Percentiles rank a stretch among this genome's conserved stretches.
These are phyloP conservation scores for Xylariaceae sp. DNA, from an alignment of 2,329 filamentous ascomycete species.

Conservation along the genomic window DNA sequence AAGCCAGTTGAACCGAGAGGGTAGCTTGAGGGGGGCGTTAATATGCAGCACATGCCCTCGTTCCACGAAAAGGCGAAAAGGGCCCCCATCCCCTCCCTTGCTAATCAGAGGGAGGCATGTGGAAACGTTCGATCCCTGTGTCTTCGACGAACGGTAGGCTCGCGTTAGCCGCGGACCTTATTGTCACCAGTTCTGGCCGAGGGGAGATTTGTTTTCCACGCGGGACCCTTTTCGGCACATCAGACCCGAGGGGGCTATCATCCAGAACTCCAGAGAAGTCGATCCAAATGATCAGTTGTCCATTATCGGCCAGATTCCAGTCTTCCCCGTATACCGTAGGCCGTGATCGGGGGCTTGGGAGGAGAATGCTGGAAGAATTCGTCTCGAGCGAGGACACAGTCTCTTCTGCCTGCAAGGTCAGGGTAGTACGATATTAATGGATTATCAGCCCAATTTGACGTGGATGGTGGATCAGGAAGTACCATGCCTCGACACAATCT, in stretches of 20 bases:
- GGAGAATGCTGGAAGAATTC: background rate
- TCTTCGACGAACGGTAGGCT: constrained; percentile 9
- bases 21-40: background rate
- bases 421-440: constrained; percentile 1
- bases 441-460: background rate
- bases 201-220: constrained; percentile 3
- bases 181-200: background rate
- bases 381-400: background rate
- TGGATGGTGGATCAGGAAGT: constrained; percentile 3
- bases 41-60: constrained; percentile 6
- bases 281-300: background rate
- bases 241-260: constrained; percentile 5
- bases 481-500: constrained; percentile 6
- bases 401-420: background rate
- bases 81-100: background rate
- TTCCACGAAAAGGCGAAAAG: constrained; percentile 9
- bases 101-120: constrained; percentile 6
- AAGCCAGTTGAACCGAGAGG: background rate
- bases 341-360: background rate
- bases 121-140: constrained; percentile 2
- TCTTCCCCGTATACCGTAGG: background rate
- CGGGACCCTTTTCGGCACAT: constrained; percentile 8
- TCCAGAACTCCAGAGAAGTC: background rate
- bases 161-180: constrained; percentile 13
- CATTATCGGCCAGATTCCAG: background rate